These are phyloP conservation scores for Erysimum pusillum DNA, from an alignment of 441 rosid species.

Conservation along the genomic window DNA sequence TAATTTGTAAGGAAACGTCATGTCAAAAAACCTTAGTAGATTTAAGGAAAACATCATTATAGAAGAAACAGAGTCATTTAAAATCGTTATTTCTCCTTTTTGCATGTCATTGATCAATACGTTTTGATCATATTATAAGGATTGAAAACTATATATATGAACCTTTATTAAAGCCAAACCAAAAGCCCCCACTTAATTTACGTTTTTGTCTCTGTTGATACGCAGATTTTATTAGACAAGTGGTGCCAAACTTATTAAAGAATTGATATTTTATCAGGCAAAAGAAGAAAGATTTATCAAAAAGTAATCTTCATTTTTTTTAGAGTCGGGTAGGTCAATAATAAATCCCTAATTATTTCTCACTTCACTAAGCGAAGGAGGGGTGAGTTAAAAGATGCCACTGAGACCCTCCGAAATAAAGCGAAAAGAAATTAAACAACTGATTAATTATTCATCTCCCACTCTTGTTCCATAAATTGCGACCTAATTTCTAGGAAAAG, in stretches of 20 bases:
- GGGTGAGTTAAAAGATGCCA: conserved; percentile 31
- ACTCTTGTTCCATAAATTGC: conserved; percentile 28
- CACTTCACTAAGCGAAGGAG: conserved; percentile 38
- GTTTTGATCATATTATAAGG: not conserved
- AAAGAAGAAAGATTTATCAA: conserved; percentile 8
- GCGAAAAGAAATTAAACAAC: no score
- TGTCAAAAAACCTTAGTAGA: not conserved
- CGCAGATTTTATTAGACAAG: conserved; percentile 25
- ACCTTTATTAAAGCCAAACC: conserved; percentile 39
- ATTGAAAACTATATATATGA: conserved; percentile 21
- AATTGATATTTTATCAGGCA: conserved; percentile 8
- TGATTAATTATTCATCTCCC: conserved; percentile 8
- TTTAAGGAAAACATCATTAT: conserved; percentile 5
- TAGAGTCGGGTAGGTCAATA: conserved; percentile 35
- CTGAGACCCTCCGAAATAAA: conserved; percentile 32
- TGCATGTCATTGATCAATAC: conserved; percentile 18
- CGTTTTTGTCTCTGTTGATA: conserved; percentile 30
- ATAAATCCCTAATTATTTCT: conserved; percentile 43
- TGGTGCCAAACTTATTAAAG: conserved; percentile 33
- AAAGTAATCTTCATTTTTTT: not conserved
- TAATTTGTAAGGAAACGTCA: not conserved
- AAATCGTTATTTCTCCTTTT: not conserved
- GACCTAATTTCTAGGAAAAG: conserved; percentile 13
- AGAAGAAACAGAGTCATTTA: conserved; percentile 23
- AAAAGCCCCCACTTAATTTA: conserved; percentile 14